Evolutionary conservation across 371 early-diverging fungal species (phyloP), one percentile per base, ranked within the genome.

Genomic region (Mucor piriformis): DNA sequence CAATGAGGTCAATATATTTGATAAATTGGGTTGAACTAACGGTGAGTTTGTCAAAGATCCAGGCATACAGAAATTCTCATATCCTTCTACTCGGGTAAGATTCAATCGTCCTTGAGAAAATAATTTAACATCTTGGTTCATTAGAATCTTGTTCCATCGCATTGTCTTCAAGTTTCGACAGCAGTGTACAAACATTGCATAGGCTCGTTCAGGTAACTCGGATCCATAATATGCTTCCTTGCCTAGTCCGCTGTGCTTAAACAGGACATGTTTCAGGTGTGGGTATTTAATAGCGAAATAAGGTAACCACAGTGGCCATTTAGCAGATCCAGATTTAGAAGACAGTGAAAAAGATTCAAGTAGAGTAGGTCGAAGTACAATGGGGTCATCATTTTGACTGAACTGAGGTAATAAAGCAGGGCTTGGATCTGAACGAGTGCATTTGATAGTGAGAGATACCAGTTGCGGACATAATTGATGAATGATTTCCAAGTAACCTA

Each of bases 261-360:
- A 64, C 12, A 11, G 20, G 3, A 59, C 10, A 24, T 64, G 65
- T 15, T 50, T n/a, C 11, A 64, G 8, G 23, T 59, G 32, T 50
- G 65, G 65, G n/a, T 64, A 64, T 35, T 64, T 64, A 6, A 55
- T n/a, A 3, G 65, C 37, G 44, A 64, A 59, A 20, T 64, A 64
- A 23, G 60, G 60, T 25, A 64, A 21, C 59, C 54, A 64, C 12
- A 53, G 23, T 10, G 59, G 44, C 65, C 65, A 64, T 54, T 59
- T 64, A 10, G 59, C 32, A 3, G 59, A 40, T 25, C 65, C 65
- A 1, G 55, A 54, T 50, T 50, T 54, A 3, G 59, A 59, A 29
- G 59, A 50, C 11, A 64, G 29, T n/a, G 65, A 59, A n/a, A 64
- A 55, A 2, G 15, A 21, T 21, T 54, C 15, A 24, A 64, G 42